Evolutionary conservation across 805 yeast species (phyloP), one percentile per base, ranked within the genome.

Genomic region (Wickerhamiella brachini): DNA sequence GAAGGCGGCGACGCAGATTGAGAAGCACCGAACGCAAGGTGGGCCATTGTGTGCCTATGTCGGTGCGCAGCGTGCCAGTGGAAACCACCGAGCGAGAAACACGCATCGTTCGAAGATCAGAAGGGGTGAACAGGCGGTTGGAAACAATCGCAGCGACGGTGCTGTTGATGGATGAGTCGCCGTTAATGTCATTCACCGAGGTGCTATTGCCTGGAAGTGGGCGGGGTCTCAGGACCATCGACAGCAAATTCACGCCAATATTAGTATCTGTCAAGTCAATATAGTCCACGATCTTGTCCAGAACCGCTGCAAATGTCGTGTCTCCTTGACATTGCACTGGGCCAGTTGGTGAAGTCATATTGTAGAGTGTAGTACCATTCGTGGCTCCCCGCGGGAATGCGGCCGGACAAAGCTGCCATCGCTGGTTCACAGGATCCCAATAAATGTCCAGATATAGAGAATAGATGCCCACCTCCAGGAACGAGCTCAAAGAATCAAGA

Each of bases 351-450:
- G 20, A 8, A 7, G 17, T 15, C 2, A 37, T 6, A n/a, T 17
- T 37, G 13, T 37, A 37, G 9, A 37, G 15, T 5, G 7, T 5
- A 5, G 41, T n/a, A 3, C 9, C 20, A 37, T 37, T 6, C 15
- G 18, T n/a, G 17, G 47, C 37, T 7, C 23, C 23, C 2, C 9
- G 5, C 6, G 47, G 47, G 23, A 45, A 45, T 4, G 22, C 48
- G 2, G 67, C 72, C 1, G 83, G 83, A 56, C 83, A 78, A 21
- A 78, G 61, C 60, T 76, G 81, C 81, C 81, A 77, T 44, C 51
- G 55, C 10, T 54, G 46, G 7, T 65, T 62, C 44, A 56, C 57
- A 37, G 66, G 65, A 59, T 75, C 75, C 77, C 77, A 78, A 61
- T 72, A 78, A n/a, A 77, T 57, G 57, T 79, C 80, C 6, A 77